Base-by-base conservation (phyloP, 441 rosid species). In the Jatropha podagrica region DNA sequence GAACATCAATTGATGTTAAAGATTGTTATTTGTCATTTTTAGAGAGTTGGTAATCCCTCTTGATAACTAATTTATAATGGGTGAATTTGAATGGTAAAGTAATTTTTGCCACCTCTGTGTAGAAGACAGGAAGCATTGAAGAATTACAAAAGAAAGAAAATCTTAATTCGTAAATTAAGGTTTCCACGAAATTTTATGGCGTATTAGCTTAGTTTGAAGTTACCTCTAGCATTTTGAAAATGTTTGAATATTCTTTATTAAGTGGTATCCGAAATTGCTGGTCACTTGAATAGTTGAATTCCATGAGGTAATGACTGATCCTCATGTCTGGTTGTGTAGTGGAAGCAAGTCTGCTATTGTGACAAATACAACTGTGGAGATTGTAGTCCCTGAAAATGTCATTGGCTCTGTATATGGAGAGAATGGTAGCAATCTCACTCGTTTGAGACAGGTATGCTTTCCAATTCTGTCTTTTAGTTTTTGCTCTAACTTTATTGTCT, bases 291-390 rank as follows among this genome's bases (percentile, higher is more conserved):
- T n/a, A 0, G 12, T 63, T 54, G 46, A 44, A 56, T n/a, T 52
- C 23, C 69, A 51, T n/a, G 14, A 60, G 55, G 23, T 81, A n/a
- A n/a, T 74, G 67, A 73, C 59, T 65, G 27, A 73, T 14, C 69
- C 72, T n/a, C 75, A 51, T 56, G 49, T 79, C 54, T 81, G 72
- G 59, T 54, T 77, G 73, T 87, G 75, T 87, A 92, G 98, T 85
- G 91, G 94, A 80, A 87, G 84, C 74, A 91, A 79, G 85, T 84
- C 94, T 68, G 97, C 93, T 62, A 79, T 88, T 63, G 96, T 95
- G 74, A 93, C 97, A 68, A 93, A 92, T 80, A 88, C 97, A 71
- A 89, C 95, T 7, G 88, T 95, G 3, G 98, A 95, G 86, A 92
- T 93, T 61, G 76, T 83, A 73, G 87, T 95, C 69, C 97, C 98